Conservation (phyloP, 495 filamentous ascomycete species). For the Thermothielavioides terrestris region DNA sequence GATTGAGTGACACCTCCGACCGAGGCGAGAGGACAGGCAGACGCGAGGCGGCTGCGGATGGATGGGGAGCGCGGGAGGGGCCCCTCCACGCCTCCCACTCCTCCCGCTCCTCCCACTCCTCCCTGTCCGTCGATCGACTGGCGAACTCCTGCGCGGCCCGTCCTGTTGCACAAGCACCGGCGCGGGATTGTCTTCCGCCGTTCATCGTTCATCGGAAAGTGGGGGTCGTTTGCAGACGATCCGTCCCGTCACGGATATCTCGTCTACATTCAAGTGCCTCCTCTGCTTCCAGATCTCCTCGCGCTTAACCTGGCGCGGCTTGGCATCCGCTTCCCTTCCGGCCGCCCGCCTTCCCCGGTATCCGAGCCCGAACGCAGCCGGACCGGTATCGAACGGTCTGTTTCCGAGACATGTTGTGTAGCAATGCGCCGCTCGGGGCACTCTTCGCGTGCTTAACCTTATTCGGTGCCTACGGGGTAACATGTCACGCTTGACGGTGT, state of each 20-base stretch:
- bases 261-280: neutral
- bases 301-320: neutral
- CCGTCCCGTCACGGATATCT: neutral
- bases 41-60: neutral
- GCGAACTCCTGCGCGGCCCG: neutral
- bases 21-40: neutral
- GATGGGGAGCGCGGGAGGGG: neutral
- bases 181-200: neutral
- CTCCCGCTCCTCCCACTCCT: neutral
- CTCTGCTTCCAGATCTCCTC: neutral
- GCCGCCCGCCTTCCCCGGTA: neutral
- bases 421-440: neutral
- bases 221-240: neutral
- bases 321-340: neutral
- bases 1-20: slow-evolving; percentile 9
- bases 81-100: no score
- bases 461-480: no score
- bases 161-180: neutral
- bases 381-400: neutral
- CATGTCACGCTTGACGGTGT: no score
- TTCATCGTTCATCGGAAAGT: neutral
- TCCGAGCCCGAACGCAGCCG: neutral
- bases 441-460: neutral
- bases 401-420: neutral
- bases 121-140: neutral